Conservation (phyloP, 1,284 basidiomycete genomes). For the Lentinus polychrous region DNA sequence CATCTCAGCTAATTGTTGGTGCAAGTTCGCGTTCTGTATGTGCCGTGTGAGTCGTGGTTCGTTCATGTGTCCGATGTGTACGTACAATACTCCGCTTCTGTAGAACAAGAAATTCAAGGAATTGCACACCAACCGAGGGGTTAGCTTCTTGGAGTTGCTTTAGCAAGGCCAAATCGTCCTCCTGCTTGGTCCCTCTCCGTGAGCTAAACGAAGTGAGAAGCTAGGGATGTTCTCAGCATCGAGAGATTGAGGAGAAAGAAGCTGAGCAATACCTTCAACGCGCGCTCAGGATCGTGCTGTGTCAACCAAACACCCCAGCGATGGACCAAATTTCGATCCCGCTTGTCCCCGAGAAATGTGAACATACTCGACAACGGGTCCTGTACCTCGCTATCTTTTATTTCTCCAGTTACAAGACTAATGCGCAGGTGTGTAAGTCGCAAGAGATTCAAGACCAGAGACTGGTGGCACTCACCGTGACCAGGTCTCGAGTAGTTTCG, state of each 20-base stretch:
- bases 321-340: slow-evolving; percentile 56
- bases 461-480: slow-evolving; percentile 48
- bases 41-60: not conserved
- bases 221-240: slow-evolving; percentile 26
- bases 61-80: slow-evolving; percentile 8
- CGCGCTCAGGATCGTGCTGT: slow-evolving; percentile 59
- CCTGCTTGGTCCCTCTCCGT: slow-evolving; percentile 43
- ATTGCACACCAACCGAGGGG: slow-evolving; percentile 54
- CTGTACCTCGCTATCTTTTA: slow-evolving; percentile 54
- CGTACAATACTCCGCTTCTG: slow-evolving; percentile 56
- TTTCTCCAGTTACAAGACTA: slow-evolving; percentile 69
- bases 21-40: slow-evolving; percentile 47
- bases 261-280: slow-evolving; percentile 50
- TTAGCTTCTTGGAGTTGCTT: slow-evolving; percentile 53
- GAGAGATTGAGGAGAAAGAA: not conserved
- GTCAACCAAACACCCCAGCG: slow-evolving; percentile 81
- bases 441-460: too few relatives aligned
- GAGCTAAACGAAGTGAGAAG: slow-evolving; percentile 48
- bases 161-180: slow-evolving; percentile 52
- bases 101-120: slow-evolving; percentile 77
- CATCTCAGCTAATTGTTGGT: slow-evolving; percentile 49
- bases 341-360: slow-evolving; percentile 50
- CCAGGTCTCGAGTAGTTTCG: slow-evolving; percentile 62
- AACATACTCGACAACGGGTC: slow-evolving; percentile 72
- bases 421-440: slow-evolving; percentile 4